phyloP scores from a whole-genome alignment of 2,329 filamentous ascomycete species.

The Epichloe glyceriae region DNA sequence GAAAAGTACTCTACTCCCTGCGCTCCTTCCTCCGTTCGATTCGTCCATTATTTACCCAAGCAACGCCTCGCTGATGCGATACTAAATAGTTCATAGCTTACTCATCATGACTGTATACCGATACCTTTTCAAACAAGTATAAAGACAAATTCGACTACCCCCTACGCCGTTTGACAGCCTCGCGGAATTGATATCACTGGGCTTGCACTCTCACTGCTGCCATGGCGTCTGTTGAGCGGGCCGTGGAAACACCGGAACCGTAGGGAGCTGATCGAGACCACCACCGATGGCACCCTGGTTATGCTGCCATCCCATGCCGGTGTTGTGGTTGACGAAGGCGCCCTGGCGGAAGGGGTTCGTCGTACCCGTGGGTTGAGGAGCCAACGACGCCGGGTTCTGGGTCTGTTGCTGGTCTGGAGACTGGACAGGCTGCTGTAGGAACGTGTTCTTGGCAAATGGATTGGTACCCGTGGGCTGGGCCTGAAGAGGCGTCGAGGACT shows the following conservation, averaged over 20 bases:
- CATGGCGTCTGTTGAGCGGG: constrained; percentile 52
- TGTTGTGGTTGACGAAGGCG: constrained; percentile 77
- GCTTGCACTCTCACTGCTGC: constrained; percentile 28
- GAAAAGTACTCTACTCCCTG: background rate
- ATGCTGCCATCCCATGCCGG: constrained; percentile 80
- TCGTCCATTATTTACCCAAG: constrained; percentile 1
- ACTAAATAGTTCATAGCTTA: constrained; percentile 3
- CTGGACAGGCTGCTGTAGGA: constrained; percentile 14
- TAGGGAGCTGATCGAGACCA: constrained; percentile 64
- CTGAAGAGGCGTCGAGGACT: constrained; percentile 26
- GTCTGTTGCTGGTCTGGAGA: constrained; percentile 32
- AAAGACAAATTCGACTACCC: background rate
- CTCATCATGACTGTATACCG: constrained; percentile 1
- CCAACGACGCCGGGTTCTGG: constrained; percentile 31
- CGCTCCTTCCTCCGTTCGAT: background rate
- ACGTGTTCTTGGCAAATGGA: constrained; percentile 39
- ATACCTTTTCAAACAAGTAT: background rate
- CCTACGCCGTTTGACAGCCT: background rate
- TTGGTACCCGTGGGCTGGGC: constrained; percentile 44
- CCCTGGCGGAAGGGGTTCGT: constrained; percentile 94
- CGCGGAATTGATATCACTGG: background rate
- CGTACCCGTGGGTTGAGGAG: constrained; percentile 68
- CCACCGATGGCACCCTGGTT: constrained; percentile 69
- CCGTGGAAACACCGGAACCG: constrained; percentile 74
- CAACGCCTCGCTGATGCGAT: constrained; percentile 9